Base-by-base conservation (phyloP, 768 basidiomycete species). In the Boletellus ananiceps region DNA sequence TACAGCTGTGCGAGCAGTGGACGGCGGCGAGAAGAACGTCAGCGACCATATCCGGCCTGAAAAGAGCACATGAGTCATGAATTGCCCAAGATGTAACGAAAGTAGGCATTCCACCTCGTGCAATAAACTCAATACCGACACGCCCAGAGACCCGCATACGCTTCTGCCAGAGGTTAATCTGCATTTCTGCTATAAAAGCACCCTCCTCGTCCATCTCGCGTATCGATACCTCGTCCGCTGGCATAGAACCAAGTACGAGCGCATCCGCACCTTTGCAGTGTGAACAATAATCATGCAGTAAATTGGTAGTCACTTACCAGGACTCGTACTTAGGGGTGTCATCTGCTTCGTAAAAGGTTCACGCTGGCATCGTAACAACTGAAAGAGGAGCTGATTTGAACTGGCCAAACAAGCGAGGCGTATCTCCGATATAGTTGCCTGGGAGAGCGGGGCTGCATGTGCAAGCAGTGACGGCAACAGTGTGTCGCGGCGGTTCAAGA, bases 41-140 rank as follows among this genome's bases (percentile, higher is more conserved):
- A 65, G 49, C 7, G 51, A 59, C 65, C 65, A 65, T 57, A 65
- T 60, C 3, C 63, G 57, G 2, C 64, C 64, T 65, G 14, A 38
- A n/a, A 23, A 4, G 33, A 13, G 7, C 8, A 15, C 16, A 8
- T 40, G 14, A 16, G 34, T 46, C 13, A 13, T 8, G 36, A 16
- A 0, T 8, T 8, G 18, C 8, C 12, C 12, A 48, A n/a, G 8
- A 0, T 19, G 8, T 8, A 2, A 8, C 5, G 3, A 16, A 11
- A 8, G 11, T 7, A n/a, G n/a, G n/a, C n/a, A 33, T n/a, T 34
- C 19, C 53, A 75, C 78, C 76, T 63, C 72, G 66, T 7, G 85
- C 84, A 47, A 88, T 83, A 51, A 88, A 88, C 51, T 88, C 85
- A 15, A 85, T 58, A 6, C 54, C 57, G 34, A 86, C 75, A 16